Conservation (phyloP, 495 filamentous ascomycete species). For the Tetracladium setigerum region DNA sequence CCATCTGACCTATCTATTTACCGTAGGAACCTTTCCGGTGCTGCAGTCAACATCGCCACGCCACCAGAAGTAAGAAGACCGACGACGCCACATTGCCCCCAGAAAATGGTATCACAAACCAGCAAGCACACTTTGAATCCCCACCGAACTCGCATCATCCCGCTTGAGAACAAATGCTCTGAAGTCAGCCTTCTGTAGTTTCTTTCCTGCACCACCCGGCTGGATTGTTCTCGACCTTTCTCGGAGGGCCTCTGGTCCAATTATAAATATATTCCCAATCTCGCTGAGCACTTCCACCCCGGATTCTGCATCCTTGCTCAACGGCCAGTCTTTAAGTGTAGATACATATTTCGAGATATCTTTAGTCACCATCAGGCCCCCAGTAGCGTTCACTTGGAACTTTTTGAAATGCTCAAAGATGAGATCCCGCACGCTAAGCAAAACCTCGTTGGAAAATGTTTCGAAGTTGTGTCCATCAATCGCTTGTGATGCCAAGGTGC, state of each 20-base stretch:
- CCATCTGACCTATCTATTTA: too few species aligned
- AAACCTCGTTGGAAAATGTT: constrained; percentile 77
- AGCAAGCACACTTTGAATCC: constrained; percentile 70
- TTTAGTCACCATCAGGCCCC: constrained; percentile 91
- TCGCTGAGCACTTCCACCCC: constrained; percentile 81
- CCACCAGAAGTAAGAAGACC: background rate
- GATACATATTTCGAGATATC: constrained; percentile 89
- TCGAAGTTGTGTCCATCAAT: constrained; percentile 73
- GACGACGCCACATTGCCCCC: background rate
- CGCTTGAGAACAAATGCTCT: constrained; percentile 73
- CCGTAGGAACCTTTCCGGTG: too few species aligned
- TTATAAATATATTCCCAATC: constrained; percentile 94
- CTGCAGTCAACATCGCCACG: background rate
- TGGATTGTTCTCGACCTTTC: constrained; percentile 62
- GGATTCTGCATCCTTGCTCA: constrained; percentile 60
- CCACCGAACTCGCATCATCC: constrained; percentile 73
- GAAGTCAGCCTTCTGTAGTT: constrained; percentile 62
- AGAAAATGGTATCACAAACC: constrained; percentile 17
- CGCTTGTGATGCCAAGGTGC: constrained; percentile 51
- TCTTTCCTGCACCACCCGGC: constrained; percentile 32
- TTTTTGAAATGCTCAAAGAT: constrained; percentile 91
- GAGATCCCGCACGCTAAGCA: constrained; percentile 63
- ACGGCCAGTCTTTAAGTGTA: constrained; percentile 70
- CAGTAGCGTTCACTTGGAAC: constrained; percentile 83
- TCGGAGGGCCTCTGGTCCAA: constrained; percentile 79